A percentile compares a stretch with the other conserved stretches of the same genome.
These are phyloP conservation scores for Mucor circinelloides DNA, from an alignment of 371 early-diverging fungal genomes.

Conservation along the genomic window DNA sequence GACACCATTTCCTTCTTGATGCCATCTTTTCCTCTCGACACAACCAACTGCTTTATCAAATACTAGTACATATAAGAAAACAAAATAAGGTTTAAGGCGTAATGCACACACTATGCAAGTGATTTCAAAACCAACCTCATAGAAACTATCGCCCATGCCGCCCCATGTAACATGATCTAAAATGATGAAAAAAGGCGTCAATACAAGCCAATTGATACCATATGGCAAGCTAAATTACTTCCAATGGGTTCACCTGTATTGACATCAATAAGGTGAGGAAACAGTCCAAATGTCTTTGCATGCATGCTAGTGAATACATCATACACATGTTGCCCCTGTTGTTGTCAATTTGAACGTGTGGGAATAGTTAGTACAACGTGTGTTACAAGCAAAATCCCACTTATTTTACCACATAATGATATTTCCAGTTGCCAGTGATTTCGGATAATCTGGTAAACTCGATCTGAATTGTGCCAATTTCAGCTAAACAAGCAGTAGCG, in stretches of 20 bases:
- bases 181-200: not conserved
- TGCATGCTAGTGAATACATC: slow-evolving; percentile 32
- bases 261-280: slow-evolving; percentile 64
- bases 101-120: not conserved
- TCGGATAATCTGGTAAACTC: slow-evolving; percentile 84
- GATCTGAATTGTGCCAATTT: slow-evolving; percentile 85
- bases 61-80: slow-evolving; percentile 13
- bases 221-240: not conserved
- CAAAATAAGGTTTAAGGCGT: not conserved
- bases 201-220: not conserved
- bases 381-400: too few relatives aligned
- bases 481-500: slow-evolving; percentile 64
- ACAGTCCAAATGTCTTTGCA: slow-evolving; percentile 47
- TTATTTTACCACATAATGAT: slow-evolving; percentile 57
- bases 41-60: slow-evolving; percentile 68
- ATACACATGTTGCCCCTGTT: slow-evolving; percentile 55
- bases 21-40: slow-evolving; percentile 48
- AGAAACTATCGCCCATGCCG: slow-evolving; percentile 61
- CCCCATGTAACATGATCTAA: slow-evolving; percentile 44
- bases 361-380: not conserved
- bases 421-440: slow-evolving; percentile 70
- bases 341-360: not conserved
- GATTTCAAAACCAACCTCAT: slow-evolving; percentile 39
- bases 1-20: slow-evolving; percentile 49
- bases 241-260: slow-evolving; percentile 58